Base-by-base conservation (phyloP, 306 rosid species). In the Gastrolobium villosum region DNA sequence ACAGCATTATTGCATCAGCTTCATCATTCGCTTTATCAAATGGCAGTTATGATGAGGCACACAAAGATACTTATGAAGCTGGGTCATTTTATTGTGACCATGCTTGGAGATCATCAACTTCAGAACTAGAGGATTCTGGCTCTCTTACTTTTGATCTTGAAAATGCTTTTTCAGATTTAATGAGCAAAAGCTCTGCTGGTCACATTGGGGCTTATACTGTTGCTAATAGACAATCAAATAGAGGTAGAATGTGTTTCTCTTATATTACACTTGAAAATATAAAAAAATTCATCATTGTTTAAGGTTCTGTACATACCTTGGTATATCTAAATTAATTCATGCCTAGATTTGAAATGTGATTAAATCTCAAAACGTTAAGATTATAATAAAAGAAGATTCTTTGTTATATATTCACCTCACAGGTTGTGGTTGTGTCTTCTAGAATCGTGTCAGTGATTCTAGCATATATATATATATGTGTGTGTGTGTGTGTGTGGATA, bases 71-170 rank as follows among this genome's bases (percentile, higher is more conserved):
- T 55, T 82, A 66, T n/a, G 88, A 81, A 63, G 81, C 77, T 53
- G 85, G 87, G 43, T 67, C 78, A 10, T 83, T 85, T 76, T 83
- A 81, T 72, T 84, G 65, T 46, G 82, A 87, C 63, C 57, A 49
- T 20, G 83, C 93, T 65, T 91, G 98, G 97, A 80, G 83, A 67
- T 86, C 90, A 28, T 84, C 89, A 74, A 87, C 87, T 64, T 74
- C 89, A 3, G 92, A 87, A 52, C 79, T 86, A 20, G 94, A 90
- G 75, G 94, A 83, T 52, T 73, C 93, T 65, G 82, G 86, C 44
- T 80, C 89, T 74, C 87, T 90, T 70, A 90, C 88, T 65, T 90
- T 86, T 85, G 97, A 92, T 37, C 78, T 90, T 73, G 91, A 88
- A 66, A 81, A 83, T 86, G 87, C 86, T 70, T 89, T 90, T 87